phyloP scores from a whole-genome alignment of 768 basidiomycete species.

The Galerina sulciceps region DNA sequence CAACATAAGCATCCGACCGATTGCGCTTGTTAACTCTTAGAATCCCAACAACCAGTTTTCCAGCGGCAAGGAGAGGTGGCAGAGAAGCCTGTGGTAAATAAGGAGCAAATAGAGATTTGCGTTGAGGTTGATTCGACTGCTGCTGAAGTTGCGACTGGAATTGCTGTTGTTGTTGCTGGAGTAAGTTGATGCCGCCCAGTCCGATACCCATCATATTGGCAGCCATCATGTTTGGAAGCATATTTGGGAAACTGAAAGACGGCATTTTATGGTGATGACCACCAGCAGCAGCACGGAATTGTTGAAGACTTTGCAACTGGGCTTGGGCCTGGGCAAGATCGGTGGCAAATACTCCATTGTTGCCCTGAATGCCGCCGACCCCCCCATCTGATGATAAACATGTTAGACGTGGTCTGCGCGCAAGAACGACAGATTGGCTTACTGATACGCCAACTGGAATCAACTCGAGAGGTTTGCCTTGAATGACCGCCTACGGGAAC shows the following conservation, averaged over 20 bases:
- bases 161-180: slow-evolving; percentile 93
- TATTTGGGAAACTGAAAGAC: slow-evolving; percentile 97
- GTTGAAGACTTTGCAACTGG: slow-evolving; percentile 93
- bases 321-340: slow-evolving; percentile 97
- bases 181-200: slow-evolving; percentile 78
- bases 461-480: slow-evolving; percentile 74
- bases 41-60: slow-evolving; percentile 97
- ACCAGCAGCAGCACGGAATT: slow-evolving; percentile 94
- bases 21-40: slow-evolving; percentile 98
- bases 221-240: slow-evolving; percentile 97
- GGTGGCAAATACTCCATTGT: slow-evolving; percentile 62
- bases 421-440: slow-evolving; percentile 33
- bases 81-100: slow-evolving; percentile 98
- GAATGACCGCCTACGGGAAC: slow-evolving; percentile 69
- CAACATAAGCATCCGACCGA: slow-evolving; percentile 97
- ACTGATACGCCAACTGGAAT: slow-evolving; percentile 92
- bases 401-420: slow-evolving; percentile 4
- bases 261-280: slow-evolving; percentile 97
- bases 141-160: slow-evolving; percentile 97
- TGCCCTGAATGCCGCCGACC: slow-evolving; percentile 68
- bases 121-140: slow-evolving; percentile 88
- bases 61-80: slow-evolving; percentile 93
- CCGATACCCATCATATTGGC: slow-evolving; percentile 95
- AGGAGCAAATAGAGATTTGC: slow-evolving; percentile 98
- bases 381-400: slow-evolving; percentile 62